Conservation (phyloP, 345 rosid genomes). For the Boechera stricta region DNA sequence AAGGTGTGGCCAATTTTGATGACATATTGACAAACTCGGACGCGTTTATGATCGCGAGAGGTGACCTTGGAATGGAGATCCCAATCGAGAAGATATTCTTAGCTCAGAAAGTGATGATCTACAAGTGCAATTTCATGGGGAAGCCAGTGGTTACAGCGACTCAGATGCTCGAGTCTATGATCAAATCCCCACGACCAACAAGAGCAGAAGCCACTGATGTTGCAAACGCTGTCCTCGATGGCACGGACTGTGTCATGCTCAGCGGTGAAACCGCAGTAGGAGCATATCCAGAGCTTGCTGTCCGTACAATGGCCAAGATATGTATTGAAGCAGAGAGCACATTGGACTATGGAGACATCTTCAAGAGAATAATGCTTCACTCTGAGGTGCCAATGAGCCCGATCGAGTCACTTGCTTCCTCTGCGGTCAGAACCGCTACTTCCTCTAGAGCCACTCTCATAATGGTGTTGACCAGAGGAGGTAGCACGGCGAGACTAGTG, state of each 20-base stretch:
- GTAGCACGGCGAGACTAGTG: slow-evolving; percentile 88
- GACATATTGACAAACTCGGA: slow-evolving; percentile 76
- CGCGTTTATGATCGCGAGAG: slow-evolving; percentile 83
- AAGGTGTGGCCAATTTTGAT: slow-evolving; percentile 77
- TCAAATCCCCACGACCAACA: slow-evolving; percentile 94
- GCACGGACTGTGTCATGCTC: slow-evolving; percentile 96
- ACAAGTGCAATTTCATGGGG: slow-evolving; percentile 69
- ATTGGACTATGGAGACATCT: slow-evolving; percentile 74
- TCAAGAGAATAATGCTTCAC: slow-evolving; percentile 79
- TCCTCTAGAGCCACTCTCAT: slow-evolving; percentile 81
- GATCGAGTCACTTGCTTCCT: slow-evolving; percentile 82
- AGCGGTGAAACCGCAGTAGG: slow-evolving; percentile 99
- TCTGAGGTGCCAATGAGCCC: slow-evolving; percentile 95
- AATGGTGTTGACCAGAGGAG: slow-evolving; percentile 89
- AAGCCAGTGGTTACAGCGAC: slow-evolving; percentile 86
- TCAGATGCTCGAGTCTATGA: slow-evolving; percentile 97
- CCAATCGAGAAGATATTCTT: slow-evolving; percentile 81
- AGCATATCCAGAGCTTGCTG: slow-evolving; percentile 93
- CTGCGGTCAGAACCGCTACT: slow-evolving; percentile 89
- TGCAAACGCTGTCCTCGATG: slow-evolving; percentile 93
- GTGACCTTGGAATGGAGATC: slow-evolving; percentile 88
- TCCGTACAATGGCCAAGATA: slow-evolving; percentile 85
- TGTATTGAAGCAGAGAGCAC: slow-evolving; percentile 96
- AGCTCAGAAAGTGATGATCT: slow-evolving; percentile 82
- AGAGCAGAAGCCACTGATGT: slow-evolving; percentile 99